A percentile compares a stretch with the other conserved stretches of the same genome.
Conservation (phyloP, 805 yeast genomes). For the Lachancea nothofagi region DNA sequence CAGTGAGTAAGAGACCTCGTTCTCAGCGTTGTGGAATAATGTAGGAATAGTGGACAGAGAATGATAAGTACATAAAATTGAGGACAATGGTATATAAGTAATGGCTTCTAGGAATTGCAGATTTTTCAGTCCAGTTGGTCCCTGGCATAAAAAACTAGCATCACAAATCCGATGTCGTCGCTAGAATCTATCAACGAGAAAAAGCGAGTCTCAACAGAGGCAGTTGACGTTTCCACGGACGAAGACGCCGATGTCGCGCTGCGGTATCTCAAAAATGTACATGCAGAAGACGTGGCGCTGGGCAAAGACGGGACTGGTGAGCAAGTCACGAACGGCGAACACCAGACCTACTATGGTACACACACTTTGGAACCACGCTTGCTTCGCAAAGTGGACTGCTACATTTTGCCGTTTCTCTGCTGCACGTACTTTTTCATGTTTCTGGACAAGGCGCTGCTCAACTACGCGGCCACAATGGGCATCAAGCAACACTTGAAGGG, state of each 20-base stretch:
- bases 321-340: slow-evolving; percentile 3
- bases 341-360: slow-evolving; percentile 23
- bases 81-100: background rate
- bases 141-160: background rate
- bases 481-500: slow-evolving; percentile 44
- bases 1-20: background rate
- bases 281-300: slow-evolving; percentile 16
- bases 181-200: background rate
- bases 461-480: slow-evolving; percentile 63
- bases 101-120: too few relatives aligned
- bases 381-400: slow-evolving; percentile 40
- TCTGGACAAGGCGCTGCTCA: slow-evolving; percentile 52
- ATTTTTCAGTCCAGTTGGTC: too few relatives aligned
- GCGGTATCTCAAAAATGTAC: slow-evolving; percentile 17
- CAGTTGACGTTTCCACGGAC: background rate
- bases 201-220: slow-evolving; percentile 2
- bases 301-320: slow-evolving; percentile 11
- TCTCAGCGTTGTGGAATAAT: background rate
- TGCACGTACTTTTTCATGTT: slow-evolving; percentile 52
- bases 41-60: background rate
- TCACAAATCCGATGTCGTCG: slow-evolving; percentile 1
- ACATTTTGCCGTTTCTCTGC: slow-evolving; percentile 46
- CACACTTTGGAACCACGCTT: slow-evolving; percentile 19
- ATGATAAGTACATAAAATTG: too few relatives aligned
- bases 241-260: slow-evolving; percentile 25